Evolutionary conservation across 2,329 filamentous ascomycete species (phyloP), one percentile per base, ranked within the genome.

Genomic region (Trichophyton simii): DNA sequence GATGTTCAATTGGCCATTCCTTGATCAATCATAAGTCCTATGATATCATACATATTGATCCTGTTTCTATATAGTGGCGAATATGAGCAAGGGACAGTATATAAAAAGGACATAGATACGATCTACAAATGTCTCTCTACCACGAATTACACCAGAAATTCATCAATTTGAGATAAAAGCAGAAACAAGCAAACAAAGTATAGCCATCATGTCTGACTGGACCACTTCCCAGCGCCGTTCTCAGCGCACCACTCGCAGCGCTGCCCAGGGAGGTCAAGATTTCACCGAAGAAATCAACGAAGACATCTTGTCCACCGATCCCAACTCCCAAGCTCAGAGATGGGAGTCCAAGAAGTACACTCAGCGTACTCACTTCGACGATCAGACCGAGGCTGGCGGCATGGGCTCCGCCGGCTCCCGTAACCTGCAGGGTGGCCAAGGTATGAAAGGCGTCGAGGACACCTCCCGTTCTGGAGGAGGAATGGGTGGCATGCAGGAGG

Each of bases 191-290:
- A 52, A 28, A 28, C 13, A 61, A 2, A 18, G 13, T 48, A 61
- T n/a, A 38, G 20, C n/a, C 25, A 55, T 20, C 52, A 65, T 65
- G 64, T 61, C 64, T 25, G 62, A 48, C 41, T 63, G 60, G 62
- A 55, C 41, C 28, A 20, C 60, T 8, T 25, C 50, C 55, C 48
- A 54, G 20, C 62, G 64, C 25, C 58, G 58, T 6, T 60, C 57
- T n/a, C 62, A 63, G 46, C 11, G 42, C 28, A 55, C 44, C 15
- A 55, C 59, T 8, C 59, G 48, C 9, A 54, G 31, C n/a, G 5
- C 31, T 18, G 41, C 41, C 31, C 58, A 59, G 44, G 34, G 41
- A 13, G 57, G 62, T 38, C 63, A 60, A 55, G 58, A 57, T 31
- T 60, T 58, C 38, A 54, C 42, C 20, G 60, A 57, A 41, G 59